Evolutionary conservation across 2,329 filamentous ascomycete species (phyloP).

Genomic region (Chalaropsis thielavioides): DNA sequence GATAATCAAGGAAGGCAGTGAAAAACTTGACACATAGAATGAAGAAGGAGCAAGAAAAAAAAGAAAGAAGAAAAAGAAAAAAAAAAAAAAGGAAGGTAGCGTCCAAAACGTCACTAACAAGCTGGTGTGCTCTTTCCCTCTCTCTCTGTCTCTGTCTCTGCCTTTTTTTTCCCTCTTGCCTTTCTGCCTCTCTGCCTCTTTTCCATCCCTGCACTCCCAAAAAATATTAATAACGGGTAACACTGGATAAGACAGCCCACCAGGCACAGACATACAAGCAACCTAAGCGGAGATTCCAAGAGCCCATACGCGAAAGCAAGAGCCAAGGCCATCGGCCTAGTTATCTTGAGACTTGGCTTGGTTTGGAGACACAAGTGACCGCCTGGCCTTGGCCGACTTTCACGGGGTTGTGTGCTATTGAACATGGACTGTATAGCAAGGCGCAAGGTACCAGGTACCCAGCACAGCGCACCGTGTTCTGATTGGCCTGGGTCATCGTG

Average conservation of each 20-base stretch:
- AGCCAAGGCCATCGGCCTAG: neutral
- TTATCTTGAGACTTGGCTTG: neutral
- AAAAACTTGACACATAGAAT: neutral
- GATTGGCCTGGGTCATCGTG: neutral
- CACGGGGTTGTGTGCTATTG: neutral
- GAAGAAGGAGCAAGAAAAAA: neutral
- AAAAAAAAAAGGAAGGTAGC: neutral
- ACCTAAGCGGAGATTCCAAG: neutral
- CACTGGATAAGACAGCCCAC: neutral
- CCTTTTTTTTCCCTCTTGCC: neutral
- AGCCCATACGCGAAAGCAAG: neutral
- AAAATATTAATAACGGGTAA: neutral
- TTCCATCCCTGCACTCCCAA: neutral
- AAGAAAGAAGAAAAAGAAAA: neutral
- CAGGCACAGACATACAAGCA: neutral
- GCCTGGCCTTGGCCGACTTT: neutral
- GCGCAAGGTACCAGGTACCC: neutral
- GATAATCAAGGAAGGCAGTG: neutral
- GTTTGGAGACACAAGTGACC: neutral
- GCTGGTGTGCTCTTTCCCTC: neutral
- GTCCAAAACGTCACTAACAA: neutral
- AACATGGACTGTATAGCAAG: neutral
- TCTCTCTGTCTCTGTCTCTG: too few relatives aligned
- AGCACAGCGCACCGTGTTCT: neutral
- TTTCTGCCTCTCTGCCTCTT: too few relatives aligned